Conservation (phyloP, 306 rosid species). For the Corylus avellana region DNA sequence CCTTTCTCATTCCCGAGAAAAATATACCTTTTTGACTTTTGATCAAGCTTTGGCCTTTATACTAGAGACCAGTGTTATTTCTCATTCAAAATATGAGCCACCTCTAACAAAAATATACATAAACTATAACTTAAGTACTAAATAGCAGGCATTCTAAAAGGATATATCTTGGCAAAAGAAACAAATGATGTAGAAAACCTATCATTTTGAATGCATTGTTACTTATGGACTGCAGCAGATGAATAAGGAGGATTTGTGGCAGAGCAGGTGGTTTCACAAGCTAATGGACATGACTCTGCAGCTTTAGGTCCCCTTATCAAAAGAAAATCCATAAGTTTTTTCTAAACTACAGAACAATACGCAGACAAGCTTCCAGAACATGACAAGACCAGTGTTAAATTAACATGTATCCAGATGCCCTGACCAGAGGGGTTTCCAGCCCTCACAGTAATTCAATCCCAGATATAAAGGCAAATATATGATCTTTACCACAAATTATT, state of each 20-base stretch:
- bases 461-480: neutral
- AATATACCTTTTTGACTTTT: no score
- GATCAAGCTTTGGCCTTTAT: no score
- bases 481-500: neutral
- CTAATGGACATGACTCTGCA: neutral
- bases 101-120: neutral
- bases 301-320: conserved; percentile 2
- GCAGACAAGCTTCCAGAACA: neutral
- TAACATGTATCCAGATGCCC: neutral
- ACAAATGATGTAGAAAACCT: neutral
- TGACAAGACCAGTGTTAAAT: neutral
- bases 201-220: neutral
- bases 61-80: no score
- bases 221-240: conserved; percentile 10
- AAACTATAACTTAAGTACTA: neutral
- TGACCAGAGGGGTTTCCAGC: neutral
- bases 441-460: neutral
- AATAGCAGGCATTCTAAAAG: neutral
- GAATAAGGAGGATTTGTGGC: conserved; percentile 1
- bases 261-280: neutral
- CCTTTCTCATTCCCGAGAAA: no score
- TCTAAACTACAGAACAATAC: neutral
- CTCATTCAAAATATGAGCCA: no score
- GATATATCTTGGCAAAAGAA: neutral
- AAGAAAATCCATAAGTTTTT: neutral